phyloP scores from a whole-genome alignment of 164 flowering plant genomes.

The Echeveria elegans region DNA sequence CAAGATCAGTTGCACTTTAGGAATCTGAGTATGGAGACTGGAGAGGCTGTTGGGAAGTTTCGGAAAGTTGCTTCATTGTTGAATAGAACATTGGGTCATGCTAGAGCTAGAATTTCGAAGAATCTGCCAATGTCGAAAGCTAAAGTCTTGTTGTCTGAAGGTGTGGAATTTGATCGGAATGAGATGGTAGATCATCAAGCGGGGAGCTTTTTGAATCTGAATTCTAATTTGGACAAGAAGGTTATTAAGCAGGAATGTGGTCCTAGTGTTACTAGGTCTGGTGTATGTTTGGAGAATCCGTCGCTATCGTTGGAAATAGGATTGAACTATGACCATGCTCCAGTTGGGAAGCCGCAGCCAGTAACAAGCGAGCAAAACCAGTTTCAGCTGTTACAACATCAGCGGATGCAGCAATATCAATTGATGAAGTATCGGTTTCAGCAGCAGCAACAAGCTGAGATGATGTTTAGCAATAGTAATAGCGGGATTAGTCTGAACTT shows the following conservation, averaged over 20 bases:
- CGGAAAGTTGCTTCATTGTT: conserved; percentile 70
- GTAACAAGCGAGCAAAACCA: conserved; percentile 6
- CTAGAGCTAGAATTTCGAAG: conserved; percentile 57
- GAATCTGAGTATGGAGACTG: conserved; percentile 47
- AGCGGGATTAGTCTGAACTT: conserved; percentile 73
- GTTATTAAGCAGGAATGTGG: conserved; percentile 1
- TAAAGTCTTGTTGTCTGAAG: background rate
- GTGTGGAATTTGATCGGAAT: background rate
- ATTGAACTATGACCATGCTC: background rate
- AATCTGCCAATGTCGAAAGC: conserved; percentile 20
- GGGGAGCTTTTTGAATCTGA: background rate
- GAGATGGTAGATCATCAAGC: background rate
- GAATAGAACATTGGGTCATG: conserved; percentile 50
- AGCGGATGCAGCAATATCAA: conserved; percentile 20
- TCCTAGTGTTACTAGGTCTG: background rate
- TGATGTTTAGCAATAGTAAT: conserved; percentile 51
- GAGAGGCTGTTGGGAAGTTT: conserved; percentile 58
- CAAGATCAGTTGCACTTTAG: conserved; percentile 42
- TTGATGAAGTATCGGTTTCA: conserved; percentile 23
- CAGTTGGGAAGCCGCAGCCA: background rate
- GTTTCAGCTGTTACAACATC: conserved; percentile 12
- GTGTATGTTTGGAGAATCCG: background rate
- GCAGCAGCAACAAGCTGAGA: conserved; percentile 62
- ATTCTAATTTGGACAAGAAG: background rate
- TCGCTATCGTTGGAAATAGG: conserved; percentile 4